Conservation (phyloP, 2,329 filamentous ascomycete genomes). For the Botrytis pseudocinerea region DNA sequence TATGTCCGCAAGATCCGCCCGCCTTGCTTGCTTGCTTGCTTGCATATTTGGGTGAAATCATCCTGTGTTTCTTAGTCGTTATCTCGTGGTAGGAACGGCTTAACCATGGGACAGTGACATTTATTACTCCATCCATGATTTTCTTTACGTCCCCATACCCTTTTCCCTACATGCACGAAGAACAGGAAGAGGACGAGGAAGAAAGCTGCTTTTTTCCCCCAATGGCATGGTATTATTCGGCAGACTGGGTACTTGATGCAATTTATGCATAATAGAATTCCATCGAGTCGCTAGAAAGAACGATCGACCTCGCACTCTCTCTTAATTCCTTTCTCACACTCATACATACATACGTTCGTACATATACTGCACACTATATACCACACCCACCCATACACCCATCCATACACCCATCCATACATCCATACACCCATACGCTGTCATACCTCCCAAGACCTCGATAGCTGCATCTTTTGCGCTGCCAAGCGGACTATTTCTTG, state of each 20-base stretch:
- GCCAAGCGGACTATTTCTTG: constrained; percentile 16
- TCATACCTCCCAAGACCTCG: constrained; percentile 5
- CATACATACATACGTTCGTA: neutral
- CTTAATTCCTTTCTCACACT: neutral
- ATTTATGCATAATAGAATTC: constrained; percentile 6
- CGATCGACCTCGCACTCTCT: neutral
- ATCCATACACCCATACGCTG: neutral
- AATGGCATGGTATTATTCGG: neutral
- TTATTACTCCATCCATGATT: neutral
- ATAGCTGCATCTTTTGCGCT: constrained; percentile 13
- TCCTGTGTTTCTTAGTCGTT: neutral
- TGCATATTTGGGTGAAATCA: neutral
- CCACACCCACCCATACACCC: neutral
- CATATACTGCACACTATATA: too few relatives aligned
- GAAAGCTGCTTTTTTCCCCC: neutral
- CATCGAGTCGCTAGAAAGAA: neutral
- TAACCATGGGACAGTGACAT: neutral
- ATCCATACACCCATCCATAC: neutral
- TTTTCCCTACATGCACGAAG: neutral
- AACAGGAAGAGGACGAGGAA: neutral
- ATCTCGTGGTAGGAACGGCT: neutral
- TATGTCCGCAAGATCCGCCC: constrained; percentile 4
- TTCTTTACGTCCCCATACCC: neutral
- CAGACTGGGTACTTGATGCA: neutral
- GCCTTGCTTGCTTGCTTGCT: neutral